Evolutionary conservation across 768 basidiomycete species (phyloP), one percentile per base, ranked within the genome.

Genomic region (Leucocoprinus sp.): DNA sequence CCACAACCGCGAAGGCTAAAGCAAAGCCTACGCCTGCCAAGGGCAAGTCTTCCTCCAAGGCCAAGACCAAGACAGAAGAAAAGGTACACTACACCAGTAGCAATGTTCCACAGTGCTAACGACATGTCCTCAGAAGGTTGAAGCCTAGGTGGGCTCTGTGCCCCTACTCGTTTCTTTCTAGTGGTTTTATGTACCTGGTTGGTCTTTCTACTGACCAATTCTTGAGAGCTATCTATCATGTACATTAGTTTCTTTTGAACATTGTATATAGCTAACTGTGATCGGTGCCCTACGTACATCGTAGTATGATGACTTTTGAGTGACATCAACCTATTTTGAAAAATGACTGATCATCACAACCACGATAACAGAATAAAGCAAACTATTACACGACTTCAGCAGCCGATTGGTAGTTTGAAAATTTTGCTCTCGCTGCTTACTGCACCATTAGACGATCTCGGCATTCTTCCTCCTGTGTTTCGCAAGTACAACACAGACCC

Each of bases 391-490:
- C 61, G 64, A 36, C 65, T 82, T 7, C 69, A 72, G 51, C 45
- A 57, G n/a, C 68, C 67, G 45, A 55, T 84, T 34, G 52, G 68
- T 9, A 73, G 82, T 45, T 44, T 80, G 17, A 52, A 67, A 14
- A 67, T 67, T 6, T 66, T 89, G 3, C 68, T 85, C 9, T 49
- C 64, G 5, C 72, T 86, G 22, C 68, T 89, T 43, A 63, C 66
- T 37, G 61, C 69, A 9, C 84, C 85, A 14, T 74, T 90, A 12
- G 74, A 73, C 51, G 60, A 55, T 21, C 63, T 80, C 5, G 68
- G 68, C 26, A 65, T 89, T 21, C 67, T 89, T 8, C 81, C 83
- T 8, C 78, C 80, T 4, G 70, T 59, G 33, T 84, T 71, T 59
- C 63, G 57, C 46, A 62, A 48, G 22, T 68, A 69, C 57, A 71